Conservation (phyloP, 805 yeast species). For the Yueomyces sp. region DNA sequence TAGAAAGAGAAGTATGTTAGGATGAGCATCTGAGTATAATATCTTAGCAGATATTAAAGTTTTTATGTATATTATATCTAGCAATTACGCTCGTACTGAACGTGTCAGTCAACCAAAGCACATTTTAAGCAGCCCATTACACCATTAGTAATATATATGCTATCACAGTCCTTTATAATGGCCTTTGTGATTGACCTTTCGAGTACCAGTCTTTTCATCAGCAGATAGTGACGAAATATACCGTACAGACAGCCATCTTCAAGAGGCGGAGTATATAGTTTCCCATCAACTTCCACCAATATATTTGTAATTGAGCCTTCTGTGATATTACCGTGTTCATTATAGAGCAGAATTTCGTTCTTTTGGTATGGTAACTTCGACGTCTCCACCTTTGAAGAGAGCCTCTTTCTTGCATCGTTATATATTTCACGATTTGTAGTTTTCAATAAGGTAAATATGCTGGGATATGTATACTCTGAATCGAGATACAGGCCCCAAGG, state of each 20-base stretch:
- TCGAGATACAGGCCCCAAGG: constrained; percentile 56
- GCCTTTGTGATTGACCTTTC: constrained; percentile 31
- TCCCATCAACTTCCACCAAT: constrained; percentile 32
- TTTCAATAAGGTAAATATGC: constrained; percentile 79
- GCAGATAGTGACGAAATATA: constrained; percentile 53
- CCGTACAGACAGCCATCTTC: constrained; percentile 78
- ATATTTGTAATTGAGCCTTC: constrained; percentile 80
- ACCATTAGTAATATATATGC: constrained; percentile 49
- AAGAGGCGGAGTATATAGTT: constrained; percentile 75
- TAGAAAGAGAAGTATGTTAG: constrained; percentile 89
- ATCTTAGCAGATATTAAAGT: too few species aligned
- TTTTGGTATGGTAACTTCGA: constrained; percentile 22
- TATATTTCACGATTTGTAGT: constrained; percentile 65
- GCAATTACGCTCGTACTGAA: background rate
- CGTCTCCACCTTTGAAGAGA: constrained; percentile 13
- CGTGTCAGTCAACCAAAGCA: constrained; percentile 3
- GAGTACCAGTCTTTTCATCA: constrained; percentile 36
- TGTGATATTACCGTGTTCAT: constrained; percentile 43
- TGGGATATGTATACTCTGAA: constrained; percentile 33
- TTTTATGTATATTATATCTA: too few species aligned
- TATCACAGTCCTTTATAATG: background rate
- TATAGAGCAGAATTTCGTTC: constrained; percentile 58
- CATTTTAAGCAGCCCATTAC: constrained; percentile 69
- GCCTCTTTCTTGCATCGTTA: constrained; percentile 40
- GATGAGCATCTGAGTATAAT: constrained; percentile 25